Conservation (phyloP, 164 flowering plant species). For the Sextonia rubra region DNA sequence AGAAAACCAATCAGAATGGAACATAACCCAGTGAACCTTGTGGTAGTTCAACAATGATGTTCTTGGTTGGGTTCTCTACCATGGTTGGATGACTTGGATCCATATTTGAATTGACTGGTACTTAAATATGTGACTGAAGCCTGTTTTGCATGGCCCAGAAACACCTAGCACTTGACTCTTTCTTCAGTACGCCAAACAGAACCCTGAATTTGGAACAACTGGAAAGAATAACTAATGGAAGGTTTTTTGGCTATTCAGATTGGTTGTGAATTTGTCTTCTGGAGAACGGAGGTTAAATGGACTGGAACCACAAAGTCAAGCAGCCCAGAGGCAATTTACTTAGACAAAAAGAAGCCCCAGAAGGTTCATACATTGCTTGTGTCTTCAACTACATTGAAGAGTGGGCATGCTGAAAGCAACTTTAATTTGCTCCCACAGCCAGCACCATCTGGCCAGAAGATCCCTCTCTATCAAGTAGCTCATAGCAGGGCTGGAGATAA, state of each 20-base stretch:
- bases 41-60: background rate
- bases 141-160: background rate
- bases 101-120: background rate
- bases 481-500: slow-evolving; percentile 96
- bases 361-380: slow-evolving; percentile 3
- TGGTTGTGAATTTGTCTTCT: slow-evolving; percentile 50
- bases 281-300: slow-evolving; percentile 42
- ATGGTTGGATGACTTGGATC: too few species aligned
- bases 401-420: background rate
- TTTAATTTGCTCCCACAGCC: slow-evolving; percentile 21
- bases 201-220: background rate
- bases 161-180: background rate
- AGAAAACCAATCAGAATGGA: too few species aligned
- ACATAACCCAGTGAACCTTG: too few species aligned
- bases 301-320: slow-evolving; percentile 12
- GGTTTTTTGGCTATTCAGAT: slow-evolving; percentile 38
- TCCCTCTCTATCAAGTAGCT: slow-evolving; percentile 64
- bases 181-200: background rate
- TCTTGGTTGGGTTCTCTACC: background rate
- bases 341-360: slow-evolving; percentile 4
- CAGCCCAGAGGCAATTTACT: slow-evolving; percentile 3
- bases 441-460: slow-evolving; percentile 58
- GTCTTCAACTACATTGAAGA: slow-evolving; percentile 11
- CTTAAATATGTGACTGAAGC: too few species aligned
- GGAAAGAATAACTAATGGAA: background rate